Evolutionary conservation across 192 early-diverging fungal species (phyloP).

Genomic region (Piromyces sp.): DNA sequence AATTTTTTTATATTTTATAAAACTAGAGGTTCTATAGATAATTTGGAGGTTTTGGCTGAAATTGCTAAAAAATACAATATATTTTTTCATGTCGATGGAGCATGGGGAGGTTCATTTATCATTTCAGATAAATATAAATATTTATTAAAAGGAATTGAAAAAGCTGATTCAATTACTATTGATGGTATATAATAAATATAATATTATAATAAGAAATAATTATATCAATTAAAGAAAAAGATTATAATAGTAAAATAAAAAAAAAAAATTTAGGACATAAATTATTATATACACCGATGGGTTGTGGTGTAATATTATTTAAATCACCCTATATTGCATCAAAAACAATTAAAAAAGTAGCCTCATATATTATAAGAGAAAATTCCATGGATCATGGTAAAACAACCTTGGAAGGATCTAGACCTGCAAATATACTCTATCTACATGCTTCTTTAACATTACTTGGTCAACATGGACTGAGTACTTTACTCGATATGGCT

Average conservation of each 20-base stretch:
- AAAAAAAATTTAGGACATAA: slow-evolving; percentile 16
- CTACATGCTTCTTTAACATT: slow-evolving; percentile 27
- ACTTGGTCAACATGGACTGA: slow-evolving; percentile 15
- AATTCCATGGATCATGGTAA: slow-evolving; percentile 28
- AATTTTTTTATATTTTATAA: no score
- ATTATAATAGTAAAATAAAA: no score
- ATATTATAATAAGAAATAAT: no score
- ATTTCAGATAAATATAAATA: slow-evolving; percentile 23
- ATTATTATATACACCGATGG: slow-evolving; percentile 40
- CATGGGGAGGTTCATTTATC: slow-evolving; percentile 37
- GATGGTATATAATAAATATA: no score
- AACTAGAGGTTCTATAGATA: not conserved
- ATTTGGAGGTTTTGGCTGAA: not conserved
- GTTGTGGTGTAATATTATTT: slow-evolving; percentile 29
- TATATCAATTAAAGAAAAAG: no score
- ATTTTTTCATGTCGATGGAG: slow-evolving; percentile 36
- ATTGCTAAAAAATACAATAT: not conserved
- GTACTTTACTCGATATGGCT: slow-evolving; percentile 14
- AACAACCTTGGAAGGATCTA: slow-evolving; percentile 31
- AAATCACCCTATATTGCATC: not conserved
- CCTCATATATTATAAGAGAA: slow-evolving; percentile 31
- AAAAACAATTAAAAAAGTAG: slow-evolving; percentile 24
- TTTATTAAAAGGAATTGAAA: slow-evolving; percentile 23
- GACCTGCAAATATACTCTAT: slow-evolving; percentile 28
- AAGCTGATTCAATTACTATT: slow-evolving; percentile 31